These are phyloP conservation scores for Ashbya aceris DNA, from an alignment of 1,139 yeast genomes.

Conservation along the genomic window DNA sequence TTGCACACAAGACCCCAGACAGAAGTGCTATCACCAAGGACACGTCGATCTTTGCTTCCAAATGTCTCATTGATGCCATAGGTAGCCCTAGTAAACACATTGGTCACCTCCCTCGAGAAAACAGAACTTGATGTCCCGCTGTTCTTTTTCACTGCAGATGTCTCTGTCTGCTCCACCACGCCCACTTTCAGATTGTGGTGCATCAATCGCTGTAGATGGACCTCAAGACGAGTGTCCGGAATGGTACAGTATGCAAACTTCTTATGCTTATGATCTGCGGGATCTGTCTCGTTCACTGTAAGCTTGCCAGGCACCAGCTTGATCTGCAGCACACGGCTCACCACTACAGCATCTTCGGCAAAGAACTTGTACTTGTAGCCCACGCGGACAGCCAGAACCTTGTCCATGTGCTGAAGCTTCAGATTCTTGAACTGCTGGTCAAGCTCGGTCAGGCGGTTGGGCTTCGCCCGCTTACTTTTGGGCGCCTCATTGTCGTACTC, in stretches of 20 bases:
- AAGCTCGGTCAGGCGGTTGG: constrained; percentile 53
- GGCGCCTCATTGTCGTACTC: constrained; percentile 4
- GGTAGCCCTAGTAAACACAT: constrained; percentile 77
- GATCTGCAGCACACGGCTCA: constrained; percentile 56
- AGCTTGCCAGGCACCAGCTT: constrained; percentile 63
- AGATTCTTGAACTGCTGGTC: constrained; percentile 68
- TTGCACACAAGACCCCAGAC: constrained; percentile 20
- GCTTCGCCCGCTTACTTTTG: constrained; percentile 9
- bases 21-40: constrained; percentile 22
- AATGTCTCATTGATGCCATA: constrained; percentile 36
- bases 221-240: constrained; percentile 65
- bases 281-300: constrained; percentile 38
- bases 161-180: constrained; percentile 76
- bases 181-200: constrained; percentile 69
- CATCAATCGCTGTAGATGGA: constrained; percentile 61
- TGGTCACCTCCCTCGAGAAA: constrained; percentile 60
- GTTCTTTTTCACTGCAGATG: constrained; percentile 59
- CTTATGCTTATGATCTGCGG: constrained; percentile 38
- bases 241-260: constrained; percentile 78
- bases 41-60: constrained; percentile 37
- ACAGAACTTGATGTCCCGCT: constrained; percentile 32
- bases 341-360: constrained; percentile 73
- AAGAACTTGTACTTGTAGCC: constrained; percentile 86
- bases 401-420: constrained; percentile 51
- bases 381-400: constrained; percentile 69